Evolutionary conservation across 805 yeast species (phyloP).

Genomic region (Myxozyma vanderwaltii): DNA sequence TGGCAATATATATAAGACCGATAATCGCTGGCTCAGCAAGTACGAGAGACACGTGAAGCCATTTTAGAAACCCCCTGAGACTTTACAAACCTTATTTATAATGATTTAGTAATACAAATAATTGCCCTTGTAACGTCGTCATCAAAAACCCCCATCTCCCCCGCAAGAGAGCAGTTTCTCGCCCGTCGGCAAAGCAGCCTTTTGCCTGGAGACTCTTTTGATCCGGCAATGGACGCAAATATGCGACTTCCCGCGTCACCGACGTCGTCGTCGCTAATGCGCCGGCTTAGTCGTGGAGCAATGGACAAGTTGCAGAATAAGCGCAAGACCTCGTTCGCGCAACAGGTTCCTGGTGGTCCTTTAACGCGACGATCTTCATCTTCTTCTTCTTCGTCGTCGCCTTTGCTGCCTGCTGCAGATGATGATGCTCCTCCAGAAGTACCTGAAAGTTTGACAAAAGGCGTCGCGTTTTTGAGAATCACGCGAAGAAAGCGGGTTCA

Average conservation of each 20-base stretch:
- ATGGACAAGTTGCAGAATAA: slow-evolving; percentile 22
- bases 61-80: too few relatives aligned
- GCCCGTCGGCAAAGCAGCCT: too few relatives aligned
- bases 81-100: too few relatives aligned
- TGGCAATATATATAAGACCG: too few relatives aligned
- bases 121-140: too few relatives aligned
- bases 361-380: slow-evolving; percentile 9
- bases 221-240: slow-evolving; percentile 8
- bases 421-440: slow-evolving; percentile 44
- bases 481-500: slow-evolving; percentile 70
- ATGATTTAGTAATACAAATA: too few relatives aligned
- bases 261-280: slow-evolving; percentile 17
- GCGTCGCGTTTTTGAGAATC: slow-evolving; percentile 65
- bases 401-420: not conserved
- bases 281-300: slow-evolving; percentile 34
- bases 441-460: slow-evolving; percentile 54
- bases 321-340: slow-evolving; percentile 4
- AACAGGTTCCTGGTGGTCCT: slow-evolving; percentile 7
- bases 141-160: too few relatives aligned
- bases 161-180: too few relatives aligned
- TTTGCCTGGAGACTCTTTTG: too few relatives aligned
- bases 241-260: not conserved
- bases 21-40: too few relatives aligned
- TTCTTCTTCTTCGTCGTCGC: slow-evolving; percentile 2
- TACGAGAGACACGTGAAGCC: too few relatives aligned